phyloP scores from a whole-genome alignment of 495 filamentous ascomycete species.

The Lophiotrema nucula region DNA sequence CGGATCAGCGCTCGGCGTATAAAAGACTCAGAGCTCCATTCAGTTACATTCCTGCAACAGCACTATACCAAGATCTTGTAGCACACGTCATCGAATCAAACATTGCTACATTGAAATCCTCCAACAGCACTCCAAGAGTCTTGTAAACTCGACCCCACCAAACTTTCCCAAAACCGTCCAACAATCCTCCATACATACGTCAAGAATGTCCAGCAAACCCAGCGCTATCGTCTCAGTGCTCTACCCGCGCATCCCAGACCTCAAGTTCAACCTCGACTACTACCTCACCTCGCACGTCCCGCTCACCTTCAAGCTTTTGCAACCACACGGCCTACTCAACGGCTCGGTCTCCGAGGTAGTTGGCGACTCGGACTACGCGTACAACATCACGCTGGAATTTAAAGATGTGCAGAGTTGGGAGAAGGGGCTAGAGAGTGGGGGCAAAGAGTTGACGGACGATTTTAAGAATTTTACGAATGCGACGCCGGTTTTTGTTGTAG shows the following conservation, averaged over 20 bases:
- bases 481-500: conserved; percentile 15
- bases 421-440: background rate
- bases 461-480: conserved; percentile 17
- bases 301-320: background rate
- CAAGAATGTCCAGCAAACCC: conserved; percentile 4
- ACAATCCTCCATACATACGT: too few relatives aligned
- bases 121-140: too few relatives aligned
- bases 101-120: too few relatives aligned
- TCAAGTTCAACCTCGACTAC: conserved; percentile 14
- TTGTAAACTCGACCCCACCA: too few relatives aligned
- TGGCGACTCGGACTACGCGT: conserved; percentile 6
- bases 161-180: too few relatives aligned
- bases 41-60: too few relatives aligned
- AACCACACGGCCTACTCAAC: background rate
- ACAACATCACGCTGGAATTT: background rate
- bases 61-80: too few relatives aligned
- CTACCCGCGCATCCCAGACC: conserved; percentile 9
- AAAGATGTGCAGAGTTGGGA: conserved; percentile 8
- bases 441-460: conserved; percentile 2
- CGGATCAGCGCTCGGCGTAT: too few relatives aligned
- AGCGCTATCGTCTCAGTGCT: conserved; percentile 6
- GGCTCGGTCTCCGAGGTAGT: background rate
- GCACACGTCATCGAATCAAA: too few relatives aligned
- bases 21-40: too few relatives aligned
- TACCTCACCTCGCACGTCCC: conserved; percentile 13